Evolutionary conservation across 2,329 filamentous ascomycete genomes (phyloP), one percentile per base, ranked within the genome.

Genomic region (Aquanectria penicillioides): DNA sequence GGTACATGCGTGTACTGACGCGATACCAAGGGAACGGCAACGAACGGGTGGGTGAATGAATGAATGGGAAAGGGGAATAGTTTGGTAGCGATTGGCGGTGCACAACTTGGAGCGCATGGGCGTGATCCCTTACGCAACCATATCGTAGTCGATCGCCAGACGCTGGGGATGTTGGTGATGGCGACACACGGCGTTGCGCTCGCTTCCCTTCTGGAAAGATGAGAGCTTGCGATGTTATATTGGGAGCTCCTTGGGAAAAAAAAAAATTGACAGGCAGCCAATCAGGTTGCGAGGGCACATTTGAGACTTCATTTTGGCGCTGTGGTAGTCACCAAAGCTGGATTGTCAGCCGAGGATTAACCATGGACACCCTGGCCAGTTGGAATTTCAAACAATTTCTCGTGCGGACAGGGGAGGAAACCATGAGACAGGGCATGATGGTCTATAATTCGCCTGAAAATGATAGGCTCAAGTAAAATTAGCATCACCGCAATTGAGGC

Each of bases 301-400:
- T 46, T 33, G 25, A 37, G 36, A 40, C 40, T 31, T 50, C 40
- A 40, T 31, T 31, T 48, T 34, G 48, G 28, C 29, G 33, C 48
- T 34, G 22, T 10, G 9, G 18, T 40, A 17, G 12, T 11, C 22
- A 26, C 28, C 15, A 40, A 31, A 26, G 46, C n/a, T 12, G 23
- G 13, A 43, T n/a, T 17, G 17, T 41, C n/a, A 15, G 7, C 67
- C 67, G 67, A 66, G 13, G 61, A 61, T 69, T 69, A 68, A 41
- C 67, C 66, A 57, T 6, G 15, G 5, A 0, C 12, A 25, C 18
- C 17, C 20, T 23, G 13, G 8, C 15, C 3, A 12, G 41, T 23
- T 41, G 25, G 6, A 41, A 50, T 43, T 13, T 4, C 31, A 57
- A 44, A 41, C 44, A 57, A 57, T 57, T 57, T 50, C 22, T 15